phyloP scores from a whole-genome alignment of 177 flowering plant genomes.

The Tripterygium wilfordii region DNA sequence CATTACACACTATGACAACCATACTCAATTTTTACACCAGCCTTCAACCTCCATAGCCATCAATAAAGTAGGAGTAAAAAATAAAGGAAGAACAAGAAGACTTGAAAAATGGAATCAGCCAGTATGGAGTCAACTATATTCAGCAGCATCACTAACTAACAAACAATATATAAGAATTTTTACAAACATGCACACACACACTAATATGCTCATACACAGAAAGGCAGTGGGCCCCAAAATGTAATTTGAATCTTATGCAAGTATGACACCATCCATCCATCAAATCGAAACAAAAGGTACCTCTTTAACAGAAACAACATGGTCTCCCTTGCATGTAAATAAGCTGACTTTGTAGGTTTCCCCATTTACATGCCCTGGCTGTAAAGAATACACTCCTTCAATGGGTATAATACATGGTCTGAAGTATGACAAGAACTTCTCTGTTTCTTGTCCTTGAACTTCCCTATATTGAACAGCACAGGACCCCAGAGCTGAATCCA shows the following conservation, averaged over 20 bases:
- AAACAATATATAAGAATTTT: too few relatives aligned
- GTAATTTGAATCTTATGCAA: too few relatives aligned
- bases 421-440: slow-evolving; percentile 70
- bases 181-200: too few relatives aligned
- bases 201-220: too few relatives aligned
- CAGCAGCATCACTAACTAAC: too few relatives aligned
- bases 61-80: too few relatives aligned
- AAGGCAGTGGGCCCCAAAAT: too few relatives aligned
- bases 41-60: not conserved
- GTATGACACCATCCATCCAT: not conserved
- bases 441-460: slow-evolving; percentile 72
- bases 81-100: too few relatives aligned
- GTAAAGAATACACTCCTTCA: slow-evolving; percentile 50
- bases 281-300: slow-evolving; percentile 26
- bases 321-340: slow-evolving; percentile 68
- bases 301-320: slow-evolving; percentile 62
- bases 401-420: slow-evolving; percentile 75
- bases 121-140: too few relatives aligned
- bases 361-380: slow-evolving; percentile 13
- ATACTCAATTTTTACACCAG: not conserved
- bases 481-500: slow-evolving; percentile 61
- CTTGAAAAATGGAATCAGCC: too few relatives aligned
- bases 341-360: slow-evolving; percentile 38
- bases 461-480: slow-evolving; percentile 71
- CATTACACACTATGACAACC: not conserved